phyloP scores from a whole-genome alignment of 1,284 basidiomycete genomes.

The Phellinidium pouzarii region DNA sequence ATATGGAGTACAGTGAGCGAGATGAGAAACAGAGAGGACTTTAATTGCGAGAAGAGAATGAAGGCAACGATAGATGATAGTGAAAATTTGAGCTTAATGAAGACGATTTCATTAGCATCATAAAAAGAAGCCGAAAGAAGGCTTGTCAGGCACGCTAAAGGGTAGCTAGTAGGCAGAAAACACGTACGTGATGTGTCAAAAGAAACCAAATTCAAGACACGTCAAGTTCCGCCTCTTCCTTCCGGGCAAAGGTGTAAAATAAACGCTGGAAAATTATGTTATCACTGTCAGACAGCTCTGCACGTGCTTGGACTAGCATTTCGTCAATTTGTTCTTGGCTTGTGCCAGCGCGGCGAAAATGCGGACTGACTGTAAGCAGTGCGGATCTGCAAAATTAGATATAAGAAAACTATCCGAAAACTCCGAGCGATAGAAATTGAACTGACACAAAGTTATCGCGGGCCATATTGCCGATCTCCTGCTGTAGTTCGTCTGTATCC shows the following conservation, averaged over 20 bases:
- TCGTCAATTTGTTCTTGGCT: slow-evolving; percentile 14
- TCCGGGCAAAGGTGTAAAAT: slow-evolving; percentile 16
- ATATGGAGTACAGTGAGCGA: too few species aligned
- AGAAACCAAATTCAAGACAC: neutral
- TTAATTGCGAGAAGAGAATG: too few species aligned
- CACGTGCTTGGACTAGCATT: slow-evolving; percentile 1
- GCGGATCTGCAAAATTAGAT: neutral
- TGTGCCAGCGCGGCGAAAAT: slow-evolving; percentile 13
- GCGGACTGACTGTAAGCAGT: slow-evolving; percentile 9
- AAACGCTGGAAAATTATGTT: slow-evolving; percentile 13
- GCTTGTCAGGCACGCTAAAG: too few species aligned
- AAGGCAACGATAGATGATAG: too few species aligned
- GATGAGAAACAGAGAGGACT: too few species aligned
- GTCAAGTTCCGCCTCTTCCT: too few species aligned
- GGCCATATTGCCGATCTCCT: slow-evolving; percentile 18
- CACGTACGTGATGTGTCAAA: too few species aligned
- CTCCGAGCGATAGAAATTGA: neutral
- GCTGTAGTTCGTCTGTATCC: slow-evolving; percentile 18
- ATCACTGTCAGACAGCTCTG: slow-evolving; percentile 13
- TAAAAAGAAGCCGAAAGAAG: too few species aligned
- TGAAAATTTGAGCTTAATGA: too few species aligned
- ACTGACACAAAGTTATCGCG: slow-evolving; percentile 16
- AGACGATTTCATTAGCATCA: too few species aligned
- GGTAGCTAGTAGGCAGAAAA: too few species aligned
- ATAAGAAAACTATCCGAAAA: neutral